These are phyloP conservation scores for Thalassiosira mediterranea DNA, from an alignment of 352 stramenopile species.

Conservation along the genomic window DNA sequence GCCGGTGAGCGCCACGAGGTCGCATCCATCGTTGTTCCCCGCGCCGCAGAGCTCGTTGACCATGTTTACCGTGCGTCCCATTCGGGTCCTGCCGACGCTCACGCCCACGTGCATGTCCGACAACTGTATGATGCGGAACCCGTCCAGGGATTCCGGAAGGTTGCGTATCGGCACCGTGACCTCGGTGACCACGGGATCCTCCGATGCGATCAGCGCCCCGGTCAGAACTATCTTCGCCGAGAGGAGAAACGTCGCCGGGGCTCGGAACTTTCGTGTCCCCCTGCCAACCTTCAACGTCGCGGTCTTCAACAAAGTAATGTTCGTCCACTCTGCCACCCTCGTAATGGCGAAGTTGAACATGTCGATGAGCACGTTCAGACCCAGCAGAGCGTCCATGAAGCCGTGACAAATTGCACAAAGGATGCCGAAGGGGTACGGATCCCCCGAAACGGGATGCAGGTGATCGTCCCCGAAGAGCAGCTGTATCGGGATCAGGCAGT, in stretches of 20 bases:
- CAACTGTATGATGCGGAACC: constrained; percentile 24
- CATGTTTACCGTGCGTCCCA: constrained; percentile 5
- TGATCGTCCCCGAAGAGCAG: constrained; percentile 9
- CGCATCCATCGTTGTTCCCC: neutral
- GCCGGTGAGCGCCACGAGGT: constrained; percentile 13
- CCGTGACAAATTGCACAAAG: constrained; percentile 7
- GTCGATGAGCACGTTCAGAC: constrained; percentile 11
- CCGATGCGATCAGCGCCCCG: constrained; percentile 14
- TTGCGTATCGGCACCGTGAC: constrained; percentile 17
- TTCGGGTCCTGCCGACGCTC: constrained; percentile 12
- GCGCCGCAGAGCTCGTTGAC: constrained; percentile 12
- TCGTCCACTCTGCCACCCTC: constrained; percentile 1
- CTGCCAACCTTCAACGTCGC: neutral
- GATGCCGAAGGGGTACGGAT: constrained; percentile 15
- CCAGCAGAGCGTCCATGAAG: constrained; percentile 11
- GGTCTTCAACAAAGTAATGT: neutral
- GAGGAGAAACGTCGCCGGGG: constrained; percentile 7
- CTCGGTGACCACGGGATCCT: constrained; percentile 15
- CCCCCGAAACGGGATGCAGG: constrained; percentile 1
- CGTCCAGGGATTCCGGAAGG: constrained; percentile 15
- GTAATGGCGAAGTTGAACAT: neutral
- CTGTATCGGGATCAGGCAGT: constrained; percentile 17
- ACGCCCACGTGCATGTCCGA: constrained; percentile 14
- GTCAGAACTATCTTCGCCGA: constrained; percentile 21
- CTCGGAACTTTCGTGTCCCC: constrained; percentile 1